Conservation (phyloP, 805 yeast species). For the Pichia membranifaciens region DNA sequence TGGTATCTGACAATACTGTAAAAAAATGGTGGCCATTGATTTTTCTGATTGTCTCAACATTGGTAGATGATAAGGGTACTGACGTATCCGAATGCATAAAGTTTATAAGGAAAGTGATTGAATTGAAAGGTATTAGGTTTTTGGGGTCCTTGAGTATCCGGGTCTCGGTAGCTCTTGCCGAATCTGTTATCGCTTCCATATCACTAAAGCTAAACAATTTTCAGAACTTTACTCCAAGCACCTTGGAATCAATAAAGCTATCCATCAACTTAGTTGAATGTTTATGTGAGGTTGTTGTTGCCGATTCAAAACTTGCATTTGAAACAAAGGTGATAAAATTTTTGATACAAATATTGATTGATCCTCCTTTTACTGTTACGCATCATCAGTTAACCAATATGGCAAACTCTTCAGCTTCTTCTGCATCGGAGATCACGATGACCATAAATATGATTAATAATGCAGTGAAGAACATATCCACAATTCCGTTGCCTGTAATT, state of each 20-base stretch:
- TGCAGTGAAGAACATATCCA: constrained; percentile 6
- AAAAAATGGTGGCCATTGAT: constrained; percentile 7
- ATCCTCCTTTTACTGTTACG: constrained; percentile 11
- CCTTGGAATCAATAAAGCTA: constrained; percentile 1
- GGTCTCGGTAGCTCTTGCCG: not conserved
- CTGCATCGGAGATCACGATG: not conserved
- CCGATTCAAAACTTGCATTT: constrained; percentile 6
- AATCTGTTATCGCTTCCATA: constrained; percentile 4
- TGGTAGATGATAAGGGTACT: constrained; percentile 3
- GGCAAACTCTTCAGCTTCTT: not conserved
- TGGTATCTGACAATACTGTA: constrained; percentile 33
- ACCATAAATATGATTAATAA: not conserved
- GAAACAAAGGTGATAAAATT: constrained; percentile 8
- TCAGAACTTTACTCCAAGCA: not conserved
- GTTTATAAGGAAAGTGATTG: constrained; percentile 8
- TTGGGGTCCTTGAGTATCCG: constrained; percentile 1
- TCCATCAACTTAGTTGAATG: constrained; percentile 2
- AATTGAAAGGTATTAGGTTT: constrained; percentile 6
- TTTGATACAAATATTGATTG: constrained; percentile 8
- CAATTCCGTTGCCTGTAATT: constrained; percentile 23
- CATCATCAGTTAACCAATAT: constrained; percentile 1
- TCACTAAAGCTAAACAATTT: constrained; percentile 1
- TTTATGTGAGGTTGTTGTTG: constrained; percentile 10
- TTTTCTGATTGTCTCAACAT: not conserved
- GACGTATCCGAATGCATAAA: constrained; percentile 12